Percentiles rank a stretch among this genome's conserved stretches.
Conservation (phyloP, 2,329 filamentous ascomycete species). For the Hymenoscyphus occultus region DNA sequence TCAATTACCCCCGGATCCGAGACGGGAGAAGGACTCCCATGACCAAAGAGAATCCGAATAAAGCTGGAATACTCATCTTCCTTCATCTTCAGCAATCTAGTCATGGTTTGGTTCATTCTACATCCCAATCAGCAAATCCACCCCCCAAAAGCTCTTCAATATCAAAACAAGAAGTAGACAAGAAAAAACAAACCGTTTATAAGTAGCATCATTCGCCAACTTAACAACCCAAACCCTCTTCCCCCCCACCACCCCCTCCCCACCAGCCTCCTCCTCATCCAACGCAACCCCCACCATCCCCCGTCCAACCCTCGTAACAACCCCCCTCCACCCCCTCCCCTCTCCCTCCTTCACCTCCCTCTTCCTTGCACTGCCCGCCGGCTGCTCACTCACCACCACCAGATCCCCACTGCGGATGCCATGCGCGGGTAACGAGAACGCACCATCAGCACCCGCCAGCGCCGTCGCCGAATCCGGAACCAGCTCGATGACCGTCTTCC, state of each 20-base stretch:
- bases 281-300: too few relatives aligned
- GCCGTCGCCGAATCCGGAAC: slow-evolving; percentile 64
- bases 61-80: slow-evolving; percentile 58
- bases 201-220: slow-evolving; percentile 66
- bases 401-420: slow-evolving; percentile 76
- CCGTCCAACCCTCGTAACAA: too few relatives aligned
- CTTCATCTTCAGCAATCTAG: slow-evolving; percentile 54
- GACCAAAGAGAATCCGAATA: slow-evolving; percentile 60
- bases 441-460: slow-evolving; percentile 40
- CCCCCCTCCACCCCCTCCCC: slow-evolving; percentile 65
- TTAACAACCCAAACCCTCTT: slow-evolving; percentile 61
- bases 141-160: neutral
- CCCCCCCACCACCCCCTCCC: slow-evolving; percentile 37
- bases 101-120: slow-evolving; percentile 64
- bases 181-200: slow-evolving; percentile 39
- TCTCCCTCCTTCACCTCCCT: slow-evolving; percentile 73
- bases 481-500: slow-evolving; percentile 86
- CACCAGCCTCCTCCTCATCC: too few relatives aligned
- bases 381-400: slow-evolving; percentile 72
- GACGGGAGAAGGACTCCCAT: slow-evolving; percentile 51
- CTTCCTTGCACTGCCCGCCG: slow-evolving; percentile 53
- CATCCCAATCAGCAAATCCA: slow-evolving; percentile 11
- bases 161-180: neutral
- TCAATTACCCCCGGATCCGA: slow-evolving; percentile 49
- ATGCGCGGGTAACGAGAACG: slow-evolving; percentile 62